A percentile compares a stretch with the other conserved stretches of the same genome.
phyloP scores from a whole-genome alignment of 768 basidiomycete species.

The Russula sp. region DNA sequence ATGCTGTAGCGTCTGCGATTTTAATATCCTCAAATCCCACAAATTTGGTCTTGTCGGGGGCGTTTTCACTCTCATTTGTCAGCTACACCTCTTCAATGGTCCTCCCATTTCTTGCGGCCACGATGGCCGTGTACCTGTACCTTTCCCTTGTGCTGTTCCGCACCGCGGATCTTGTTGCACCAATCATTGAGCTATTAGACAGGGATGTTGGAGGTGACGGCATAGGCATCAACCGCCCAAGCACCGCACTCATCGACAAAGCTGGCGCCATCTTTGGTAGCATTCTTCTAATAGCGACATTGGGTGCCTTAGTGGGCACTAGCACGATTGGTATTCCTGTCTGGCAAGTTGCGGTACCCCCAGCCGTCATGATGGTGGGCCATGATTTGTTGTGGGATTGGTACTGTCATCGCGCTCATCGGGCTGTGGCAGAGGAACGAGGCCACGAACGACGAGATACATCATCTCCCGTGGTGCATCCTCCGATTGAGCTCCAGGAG shows the following conservation, averaged over 20 bases:
- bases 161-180: constrained; percentile 46
- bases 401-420: constrained; percentile 5
- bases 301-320: constrained; percentile 67
- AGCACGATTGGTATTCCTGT: constrained; percentile 73
- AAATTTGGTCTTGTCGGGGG: constrained; percentile 87
- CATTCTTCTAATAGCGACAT: constrained; percentile 53
- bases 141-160: constrained; percentile 51
- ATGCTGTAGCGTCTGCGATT: constrained; percentile 38
- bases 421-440: not conserved
- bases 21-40: constrained; percentile 88
- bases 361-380: constrained; percentile 62
- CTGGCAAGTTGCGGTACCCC: constrained; percentile 80
- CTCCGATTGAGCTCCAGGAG: constrained; percentile 8
- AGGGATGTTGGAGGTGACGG: constrained; percentile 24
- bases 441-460: not conserved
- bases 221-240: constrained; percentile 30
- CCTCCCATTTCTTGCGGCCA: constrained; percentile 67
- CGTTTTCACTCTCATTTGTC: constrained; percentile 69
- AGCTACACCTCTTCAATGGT: constrained; percentile 79
- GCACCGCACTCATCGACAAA: constrained; percentile 64
- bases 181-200: constrained; percentile 36
- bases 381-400: constrained; percentile 49
- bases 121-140: constrained; percentile 51
- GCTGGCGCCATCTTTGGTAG: constrained; percentile 69
- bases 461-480: not conserved